These are phyloP conservation scores for Haplosporangium gracile DNA, from an alignment of 192 early-diverging fungal genomes.

Conservation along the genomic window DNA sequence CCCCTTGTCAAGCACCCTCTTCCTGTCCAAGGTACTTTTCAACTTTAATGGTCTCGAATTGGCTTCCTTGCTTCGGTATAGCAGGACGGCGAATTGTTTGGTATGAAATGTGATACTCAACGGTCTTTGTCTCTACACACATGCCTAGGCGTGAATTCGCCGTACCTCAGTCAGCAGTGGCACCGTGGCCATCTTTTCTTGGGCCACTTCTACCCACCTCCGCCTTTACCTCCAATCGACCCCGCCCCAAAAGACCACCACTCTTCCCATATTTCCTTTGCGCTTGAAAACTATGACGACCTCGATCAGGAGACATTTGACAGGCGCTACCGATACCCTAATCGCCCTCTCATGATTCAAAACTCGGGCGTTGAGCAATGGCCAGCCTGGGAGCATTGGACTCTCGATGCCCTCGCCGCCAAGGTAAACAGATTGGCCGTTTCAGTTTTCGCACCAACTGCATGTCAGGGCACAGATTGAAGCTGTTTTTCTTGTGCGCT, in stretches of 20 bases:
- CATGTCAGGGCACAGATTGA: not conserved
- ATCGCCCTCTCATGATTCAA: slow-evolving; percentile 53
- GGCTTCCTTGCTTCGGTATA: no score
- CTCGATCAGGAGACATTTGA: slow-evolving; percentile 49
- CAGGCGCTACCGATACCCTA: slow-evolving; percentile 41
- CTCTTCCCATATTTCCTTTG: slow-evolving; percentile 16
- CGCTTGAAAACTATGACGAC: slow-evolving; percentile 39
- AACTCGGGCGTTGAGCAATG: slow-evolving; percentile 57
- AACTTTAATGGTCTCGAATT: no score
- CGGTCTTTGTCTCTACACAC: not conserved
- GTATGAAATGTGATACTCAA: not conserved
- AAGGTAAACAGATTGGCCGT: slow-evolving; percentile 16
- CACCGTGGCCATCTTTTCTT: slow-evolving; percentile 51
- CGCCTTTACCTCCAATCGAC: slow-evolving; percentile 17
- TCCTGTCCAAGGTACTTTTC: slow-evolving; percentile 30
- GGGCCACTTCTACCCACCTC: slow-evolving; percentile 54
- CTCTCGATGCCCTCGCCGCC: slow-evolving; percentile 30
- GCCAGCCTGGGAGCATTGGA: slow-evolving; percentile 59
- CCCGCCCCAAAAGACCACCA: not conserved
- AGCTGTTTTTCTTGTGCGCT: not conserved
- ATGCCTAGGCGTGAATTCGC: slow-evolving; percentile 33
- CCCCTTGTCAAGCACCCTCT: slow-evolving; percentile 27
- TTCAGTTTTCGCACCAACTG: not conserved
- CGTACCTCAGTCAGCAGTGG: slow-evolving; percentile 53
- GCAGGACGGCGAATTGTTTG: not conserved